Evolutionary conservation across 306 rosid species (phyloP).

Genomic region (Corylus americana): DNA sequence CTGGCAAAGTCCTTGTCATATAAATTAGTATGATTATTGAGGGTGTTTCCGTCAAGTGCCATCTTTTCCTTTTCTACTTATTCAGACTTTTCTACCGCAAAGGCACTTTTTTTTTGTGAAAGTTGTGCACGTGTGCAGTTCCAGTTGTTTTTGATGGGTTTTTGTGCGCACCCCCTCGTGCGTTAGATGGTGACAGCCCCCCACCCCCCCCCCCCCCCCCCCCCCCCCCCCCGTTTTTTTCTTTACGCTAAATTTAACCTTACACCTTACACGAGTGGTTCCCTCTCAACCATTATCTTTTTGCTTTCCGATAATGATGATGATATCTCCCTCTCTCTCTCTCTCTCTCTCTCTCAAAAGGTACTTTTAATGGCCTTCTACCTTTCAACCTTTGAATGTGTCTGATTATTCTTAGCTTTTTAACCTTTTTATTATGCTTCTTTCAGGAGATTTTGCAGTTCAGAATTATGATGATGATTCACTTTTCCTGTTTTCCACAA

Average conservation of each 20-base stretch:
- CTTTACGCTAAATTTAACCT: conserved; percentile 36
- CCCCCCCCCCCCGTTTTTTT: no score
- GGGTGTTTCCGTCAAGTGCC: conserved; percentile 10
- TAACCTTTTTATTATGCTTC: not conserved
- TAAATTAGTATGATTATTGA: not conserved
- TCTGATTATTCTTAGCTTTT: not conserved
- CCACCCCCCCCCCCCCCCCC: no score
- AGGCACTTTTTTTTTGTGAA: conserved; percentile 24
- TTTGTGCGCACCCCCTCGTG: conserved; percentile 60
- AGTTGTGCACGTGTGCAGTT: conserved; percentile 66
- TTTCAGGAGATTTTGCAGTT: not conserved
- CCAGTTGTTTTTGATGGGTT: conserved; percentile 44
- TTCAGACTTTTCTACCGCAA: not conserved
- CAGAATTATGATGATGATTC: conserved; percentile 17
- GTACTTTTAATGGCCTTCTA: conserved; percentile 13
- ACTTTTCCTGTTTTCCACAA: conserved; percentile 4
- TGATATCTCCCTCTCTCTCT: not conserved
- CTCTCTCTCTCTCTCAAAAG: conserved; percentile 9
- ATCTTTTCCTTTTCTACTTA: not conserved
- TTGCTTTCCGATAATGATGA: conserved; percentile 36
- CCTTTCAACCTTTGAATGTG: conserved; percentile 34
- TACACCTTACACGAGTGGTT: conserved; percentile 51
- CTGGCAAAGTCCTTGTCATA: no score
- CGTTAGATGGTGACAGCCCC: conserved; percentile 54
- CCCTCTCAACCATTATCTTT: conserved; percentile 25